Evolutionary conservation across 495 filamentous ascomycete genomes (phyloP).

Genomic region (Diplogelasinospora grovesii): DNA sequence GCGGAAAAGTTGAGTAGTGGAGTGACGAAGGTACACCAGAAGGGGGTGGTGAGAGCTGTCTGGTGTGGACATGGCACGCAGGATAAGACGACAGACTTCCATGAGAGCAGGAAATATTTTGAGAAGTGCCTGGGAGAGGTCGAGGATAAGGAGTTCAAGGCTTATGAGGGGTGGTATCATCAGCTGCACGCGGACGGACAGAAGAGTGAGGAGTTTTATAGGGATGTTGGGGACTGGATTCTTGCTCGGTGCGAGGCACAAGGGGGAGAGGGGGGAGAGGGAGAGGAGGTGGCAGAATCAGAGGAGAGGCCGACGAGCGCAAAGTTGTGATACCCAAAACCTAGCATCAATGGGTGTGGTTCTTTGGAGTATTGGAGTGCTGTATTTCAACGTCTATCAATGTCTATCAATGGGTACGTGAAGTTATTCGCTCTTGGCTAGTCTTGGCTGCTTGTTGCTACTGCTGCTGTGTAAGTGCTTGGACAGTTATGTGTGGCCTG

Average conservation of each 20-base stretch:
- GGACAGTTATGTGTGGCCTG: too few relatives aligned
- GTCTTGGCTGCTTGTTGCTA: too few relatives aligned
- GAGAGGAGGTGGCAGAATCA: too few relatives aligned
- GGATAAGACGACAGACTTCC: constrained; percentile 59
- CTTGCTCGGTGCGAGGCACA: constrained; percentile 39
- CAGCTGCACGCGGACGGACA: constrained; percentile 65
- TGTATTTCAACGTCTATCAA: too few relatives aligned
- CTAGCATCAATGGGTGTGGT: too few relatives aligned
- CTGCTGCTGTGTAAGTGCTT: too few relatives aligned
- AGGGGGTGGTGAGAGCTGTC: constrained; percentile 37
- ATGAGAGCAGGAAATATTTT: constrained; percentile 54
- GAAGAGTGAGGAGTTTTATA: constrained; percentile 54
- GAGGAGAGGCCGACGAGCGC: too few relatives aligned
- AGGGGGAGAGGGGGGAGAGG: not conserved
- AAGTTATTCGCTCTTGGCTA: too few relatives aligned
- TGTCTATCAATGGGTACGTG: too few relatives aligned
- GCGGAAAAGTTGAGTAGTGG: constrained; percentile 44
- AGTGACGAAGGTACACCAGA: constrained; percentile 24
- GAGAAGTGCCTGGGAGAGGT: constrained; percentile 42
- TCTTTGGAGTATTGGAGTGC: too few relatives aligned
- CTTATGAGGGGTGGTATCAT: constrained; percentile 75
- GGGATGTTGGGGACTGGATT: constrained; percentile 72
- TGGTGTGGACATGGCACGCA: constrained; percentile 62
- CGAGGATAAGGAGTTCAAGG: constrained; percentile 59
- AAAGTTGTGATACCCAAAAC: not conserved